Percentiles rank a stretch among this genome's conserved stretches.
Evolutionary conservation across 495 filamentous ascomycete species (phyloP).

Genomic region (Penicillium verhagenii): DNA sequence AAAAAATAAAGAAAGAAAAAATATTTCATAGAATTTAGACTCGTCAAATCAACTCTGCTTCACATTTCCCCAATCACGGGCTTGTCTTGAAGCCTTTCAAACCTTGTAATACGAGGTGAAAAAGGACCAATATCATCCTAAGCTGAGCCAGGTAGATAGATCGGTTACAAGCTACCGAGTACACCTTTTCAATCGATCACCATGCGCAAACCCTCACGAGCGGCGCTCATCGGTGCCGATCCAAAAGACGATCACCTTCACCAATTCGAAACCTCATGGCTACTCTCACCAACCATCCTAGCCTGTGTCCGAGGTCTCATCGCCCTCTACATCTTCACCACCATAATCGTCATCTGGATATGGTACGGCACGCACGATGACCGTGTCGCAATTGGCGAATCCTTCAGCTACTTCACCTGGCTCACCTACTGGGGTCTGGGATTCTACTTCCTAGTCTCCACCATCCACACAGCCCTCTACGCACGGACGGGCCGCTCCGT

Average conservation of each 20-base stretch:
- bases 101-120: not conserved
- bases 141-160: not conserved
- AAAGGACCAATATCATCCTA: too few species aligned
- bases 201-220: constrained; percentile 21
- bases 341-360: constrained; percentile 65
- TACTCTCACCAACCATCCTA: constrained; percentile 63
- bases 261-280: constrained; percentile 74
- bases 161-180: not conserved
- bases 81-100: not conserved
- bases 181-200: too few species aligned
- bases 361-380: constrained; percentile 50
- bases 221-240: constrained; percentile 29
- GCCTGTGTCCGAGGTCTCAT: constrained; percentile 58
- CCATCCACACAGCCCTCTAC: constrained; percentile 67
- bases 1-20: too few species aligned
- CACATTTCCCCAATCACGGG: not conserved
- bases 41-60: not conserved
- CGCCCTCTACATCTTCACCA: constrained; percentile 68
- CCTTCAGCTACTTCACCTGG: constrained; percentile 80
- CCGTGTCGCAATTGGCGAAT: constrained; percentile 39
- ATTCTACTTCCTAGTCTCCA: constrained; percentile 69
- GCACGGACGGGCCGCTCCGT: constrained; percentile 52
- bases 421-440: constrained; percentile 76
- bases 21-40: not conserved
- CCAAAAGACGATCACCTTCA: constrained; percentile 55